A percentile compares a stretch with the other conserved stretches of the same genome.
phyloP scores from a whole-genome alignment of 805 yeast species.

The Yamadazyma philogaea region DNA sequence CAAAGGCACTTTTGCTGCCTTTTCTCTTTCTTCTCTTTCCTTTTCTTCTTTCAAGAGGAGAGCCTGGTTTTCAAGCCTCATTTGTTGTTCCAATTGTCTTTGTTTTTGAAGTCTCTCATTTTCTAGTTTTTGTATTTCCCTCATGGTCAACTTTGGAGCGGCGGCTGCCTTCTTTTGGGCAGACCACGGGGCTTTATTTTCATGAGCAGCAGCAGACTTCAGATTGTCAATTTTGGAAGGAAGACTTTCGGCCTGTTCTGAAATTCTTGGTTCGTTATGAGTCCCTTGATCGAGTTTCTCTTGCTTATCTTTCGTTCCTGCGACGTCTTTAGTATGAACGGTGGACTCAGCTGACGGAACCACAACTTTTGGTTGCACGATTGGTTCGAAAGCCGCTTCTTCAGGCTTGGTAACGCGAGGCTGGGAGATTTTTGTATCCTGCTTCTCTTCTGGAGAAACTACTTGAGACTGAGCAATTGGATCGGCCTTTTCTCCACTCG shows the following conservation, averaged over 20 bases:
- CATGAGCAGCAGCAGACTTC: conserved; percentile 16
- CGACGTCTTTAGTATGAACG: not conserved
- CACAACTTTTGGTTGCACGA: conserved; percentile 10
- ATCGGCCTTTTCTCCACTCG: conserved; percentile 10
- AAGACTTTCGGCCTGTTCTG: conserved; percentile 1
- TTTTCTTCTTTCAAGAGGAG: conserved; percentile 14
- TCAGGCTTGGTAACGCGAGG: conserved; percentile 6
- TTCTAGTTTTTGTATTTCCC: conserved; percentile 51
- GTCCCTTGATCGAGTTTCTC: not conserved
- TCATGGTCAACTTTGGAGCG: conserved; percentile 44
- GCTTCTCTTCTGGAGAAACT: not conserved
- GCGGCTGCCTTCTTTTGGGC: conserved; percentile 7
- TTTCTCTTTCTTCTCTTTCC: conserved; percentile 21
- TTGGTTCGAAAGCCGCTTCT: conserved; percentile 5
- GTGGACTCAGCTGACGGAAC: not conserved
- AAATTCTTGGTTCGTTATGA: not conserved
- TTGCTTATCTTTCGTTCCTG: not conserved
- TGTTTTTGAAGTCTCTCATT: conserved; percentile 41
- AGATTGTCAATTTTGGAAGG: conserved; percentile 13
- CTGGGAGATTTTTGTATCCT: not conserved
- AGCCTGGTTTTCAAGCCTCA: conserved; percentile 26
- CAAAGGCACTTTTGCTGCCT: conserved; percentile 18
- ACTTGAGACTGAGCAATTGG: conserved; percentile 14
- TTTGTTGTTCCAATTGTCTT: conserved; percentile 36
- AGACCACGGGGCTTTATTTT: conserved; percentile 57